A percentile compares a stretch with the other conserved stretches of the same genome.
phyloP scores from a whole-genome alignment of 2,329 filamentous ascomycete species.

The Alternaria arborescens region DNA sequence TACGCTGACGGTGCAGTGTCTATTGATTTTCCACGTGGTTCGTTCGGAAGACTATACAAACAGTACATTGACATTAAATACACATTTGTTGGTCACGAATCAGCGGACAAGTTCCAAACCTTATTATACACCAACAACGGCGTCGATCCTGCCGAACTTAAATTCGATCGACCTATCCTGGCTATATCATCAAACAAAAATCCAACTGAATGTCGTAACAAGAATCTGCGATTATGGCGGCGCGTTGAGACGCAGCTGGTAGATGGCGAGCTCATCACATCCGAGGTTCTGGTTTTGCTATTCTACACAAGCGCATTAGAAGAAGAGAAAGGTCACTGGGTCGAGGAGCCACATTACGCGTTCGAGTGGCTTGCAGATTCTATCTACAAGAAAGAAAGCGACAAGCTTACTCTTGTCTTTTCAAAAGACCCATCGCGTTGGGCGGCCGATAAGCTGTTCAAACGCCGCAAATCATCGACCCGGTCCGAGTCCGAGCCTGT shows the following conservation, averaged over 20 bases:
- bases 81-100: constrained; percentile 26
- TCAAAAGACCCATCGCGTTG: constrained; percentile 41
- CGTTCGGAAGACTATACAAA: constrained; percentile 38
- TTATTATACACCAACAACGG: constrained; percentile 47
- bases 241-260: constrained; percentile 31
- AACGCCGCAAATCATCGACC: constrained; percentile 31
- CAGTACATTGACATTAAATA: constrained; percentile 43
- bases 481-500: constrained; percentile 3
- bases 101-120: constrained; percentile 37
- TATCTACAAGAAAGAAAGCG: constrained; percentile 31
- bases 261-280: constrained; percentile 19
- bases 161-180: constrained; percentile 37
- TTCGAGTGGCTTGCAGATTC: constrained; percentile 43
- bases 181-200: constrained; percentile 40
- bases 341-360: constrained; percentile 45
- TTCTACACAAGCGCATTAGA: constrained; percentile 44
- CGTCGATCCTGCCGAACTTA: constrained; percentile 34
- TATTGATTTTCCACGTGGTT: constrained; percentile 41
- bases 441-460: constrained; percentile 37
- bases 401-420: constrained; percentile 37
- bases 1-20: constrained; percentile 38
- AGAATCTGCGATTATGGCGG: constrained; percentile 42
- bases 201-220: constrained; percentile 40
- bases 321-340: constrained; percentile 44
- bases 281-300: constrained; percentile 36